Evolutionary conservation across 2,329 filamentous ascomycete species (phyloP), one percentile per base, ranked within the genome.

Genomic region (Triangularia verruculosa): DNA sequence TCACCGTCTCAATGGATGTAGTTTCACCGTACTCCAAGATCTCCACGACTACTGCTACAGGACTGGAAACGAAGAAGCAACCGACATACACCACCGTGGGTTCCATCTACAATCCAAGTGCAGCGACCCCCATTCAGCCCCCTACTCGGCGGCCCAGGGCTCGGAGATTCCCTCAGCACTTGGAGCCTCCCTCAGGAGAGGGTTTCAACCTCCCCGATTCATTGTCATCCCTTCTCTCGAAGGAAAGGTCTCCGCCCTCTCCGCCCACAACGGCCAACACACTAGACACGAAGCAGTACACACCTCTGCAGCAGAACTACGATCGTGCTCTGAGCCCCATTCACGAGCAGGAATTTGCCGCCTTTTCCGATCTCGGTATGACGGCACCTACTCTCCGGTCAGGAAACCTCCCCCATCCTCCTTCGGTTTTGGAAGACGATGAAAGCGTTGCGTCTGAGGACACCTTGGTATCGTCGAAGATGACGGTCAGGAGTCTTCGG

Each of bases 71-170:
- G 63, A 74, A 30, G 17, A 17, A 70, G 61, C 77, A 78, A 65
- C 75, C 76, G 25, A 80, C 78, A 53, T 86, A 84, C 69, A 85
- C 82, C 15, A 85, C 83, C 7, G 83, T 83, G 22, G 83, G 83
- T n/a, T 84, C 83, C 3, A 76, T 83, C 55, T 85, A 83, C 73
- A 82, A 83, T 32, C 81, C 82, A 2, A 77, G 76, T 63, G 73
- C 76, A 13, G 71, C 76, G 13, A 76, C 78, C 51, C 80, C 80
- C 13, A 74, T 85, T 25, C 82, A 84, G 65, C 78, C 83, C 53
- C 83, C 83, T 30, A 73, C 79, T 62, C 80, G 83, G 61, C 80
- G 82, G 66, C 80, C 80, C 15, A 80, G 83, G 59, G 75, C 77
- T 32, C 69, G 78, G 67, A 82, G 80, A 71, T 79, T 76, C 74